Base-by-base conservation (phyloP, 2,329 filamentous ascomycete species). In the Xylariaceae sp. region DNA sequence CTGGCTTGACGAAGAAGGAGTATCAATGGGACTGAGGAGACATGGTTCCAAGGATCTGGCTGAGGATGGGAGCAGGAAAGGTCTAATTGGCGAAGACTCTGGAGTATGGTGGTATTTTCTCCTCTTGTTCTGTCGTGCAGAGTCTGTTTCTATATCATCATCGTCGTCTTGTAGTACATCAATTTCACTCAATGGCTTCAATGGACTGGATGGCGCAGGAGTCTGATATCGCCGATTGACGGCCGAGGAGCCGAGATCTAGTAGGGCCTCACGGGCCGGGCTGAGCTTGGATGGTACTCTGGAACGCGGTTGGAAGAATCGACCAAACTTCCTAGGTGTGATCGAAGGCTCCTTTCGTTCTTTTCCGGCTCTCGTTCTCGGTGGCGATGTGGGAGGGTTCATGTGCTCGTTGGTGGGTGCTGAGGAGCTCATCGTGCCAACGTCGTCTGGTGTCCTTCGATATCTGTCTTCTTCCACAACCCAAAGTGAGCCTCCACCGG, bases 231-330 rank as follows among this genome's bases (percentile, higher is more conserved):
- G 66, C 53, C 60, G 58, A 51, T 75, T 76, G 31, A 76, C 47
- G 13, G 65, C 66, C 22, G 72, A 65, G 11, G 68, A 68, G 12
- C 71, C 71, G 34, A 77, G 68, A 47, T 75, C 73, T 31, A 66
- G 64, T 18, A 77, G 68, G 5, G 72, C 73, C 48, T 63, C 66
- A 36, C 73, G 67, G 44, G 69, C 72, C 5, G 71, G 67, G 49
- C 69, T 74, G 16, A 66, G 67, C 33, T 69, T 61, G 12, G 68
- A 63, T 2, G 71, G 68, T 28, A 73, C 69, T 47, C 71, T 67
- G 13, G 72, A 71, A 18, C 76, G 72, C 16, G 78, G 78, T 10
- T 77, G 78, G 56, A 81, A 82, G 71, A 82, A 81, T 22, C 72
- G 71, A 33, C 63, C 71, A 55, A 82, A 82, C 61, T 78, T 80